Evolutionary conservation across 441 rosid genomes (phyloP).

Genomic region (Populus hybrid): DNA sequence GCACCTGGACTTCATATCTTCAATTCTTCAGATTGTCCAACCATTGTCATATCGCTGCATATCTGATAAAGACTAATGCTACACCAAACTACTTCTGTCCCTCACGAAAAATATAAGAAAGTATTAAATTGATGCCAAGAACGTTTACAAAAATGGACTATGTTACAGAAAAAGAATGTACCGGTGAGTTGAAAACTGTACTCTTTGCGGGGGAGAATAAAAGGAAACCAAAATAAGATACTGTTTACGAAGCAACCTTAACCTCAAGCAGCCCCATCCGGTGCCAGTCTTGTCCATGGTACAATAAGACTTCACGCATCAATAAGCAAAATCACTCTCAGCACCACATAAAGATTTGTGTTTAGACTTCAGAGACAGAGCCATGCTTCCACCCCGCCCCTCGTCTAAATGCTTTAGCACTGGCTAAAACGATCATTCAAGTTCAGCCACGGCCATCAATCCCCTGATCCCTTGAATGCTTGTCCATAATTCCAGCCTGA

Average conservation of each 20-base stretch:
- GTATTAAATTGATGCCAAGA: not conserved
- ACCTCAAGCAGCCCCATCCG: not conserved
- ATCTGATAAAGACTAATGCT: not conserved
- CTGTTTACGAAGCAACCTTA: not conserved
- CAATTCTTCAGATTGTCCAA: not conserved
- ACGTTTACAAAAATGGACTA: not conserved
- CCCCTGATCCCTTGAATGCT: not conserved
- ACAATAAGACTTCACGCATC: not conserved
- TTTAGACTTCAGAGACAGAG: not conserved
- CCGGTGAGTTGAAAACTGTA: not conserved
- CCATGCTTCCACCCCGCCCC: not conserved
- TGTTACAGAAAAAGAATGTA: not conserved
- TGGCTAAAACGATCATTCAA: not conserved
- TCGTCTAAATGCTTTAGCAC: not conserved
- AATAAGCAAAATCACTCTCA: not conserved
- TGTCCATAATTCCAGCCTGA: not conserved
- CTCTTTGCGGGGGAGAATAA: not conserved
- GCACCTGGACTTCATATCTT: not conserved
- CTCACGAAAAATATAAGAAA: not conserved
- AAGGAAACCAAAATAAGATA: not conserved
- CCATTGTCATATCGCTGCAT: not conserved
- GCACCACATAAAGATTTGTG: not conserved
- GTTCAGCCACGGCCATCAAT: not conserved
- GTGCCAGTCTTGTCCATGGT: not conserved
- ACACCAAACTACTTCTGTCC: not conserved